Percentiles rank a stretch among this genome's conserved stretches.
Evolutionary conservation across 2,329 filamentous ascomycete species (phyloP).

Genomic region (Alternaria sp.): DNA sequence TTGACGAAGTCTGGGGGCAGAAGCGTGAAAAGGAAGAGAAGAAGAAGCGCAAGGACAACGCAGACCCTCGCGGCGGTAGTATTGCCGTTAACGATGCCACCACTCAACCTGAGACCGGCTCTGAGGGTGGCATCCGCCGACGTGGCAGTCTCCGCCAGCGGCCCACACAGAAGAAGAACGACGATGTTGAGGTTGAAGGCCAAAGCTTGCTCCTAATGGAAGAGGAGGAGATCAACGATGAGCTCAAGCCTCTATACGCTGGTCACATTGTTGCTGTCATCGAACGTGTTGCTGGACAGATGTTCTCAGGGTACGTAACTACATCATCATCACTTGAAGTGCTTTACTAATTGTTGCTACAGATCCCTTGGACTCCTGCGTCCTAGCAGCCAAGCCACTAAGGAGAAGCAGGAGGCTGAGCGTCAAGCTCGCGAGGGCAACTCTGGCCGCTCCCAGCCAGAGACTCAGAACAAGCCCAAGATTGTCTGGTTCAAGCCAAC

Average conservation of each 20-base stretch:
- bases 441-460: constrained; percentile 76
- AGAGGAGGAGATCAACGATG: constrained; percentile 98
- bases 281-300: constrained; percentile 95
- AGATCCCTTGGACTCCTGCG: constrained; percentile 90
- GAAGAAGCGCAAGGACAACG: constrained; percentile 99
- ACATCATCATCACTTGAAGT: background rate
- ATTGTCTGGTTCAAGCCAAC: constrained; percentile 99
- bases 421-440: constrained; percentile 87
- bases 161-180: constrained; percentile 99
- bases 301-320: constrained; percentile 78
- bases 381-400: constrained; percentile 97
- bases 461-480: constrained; percentile 96
- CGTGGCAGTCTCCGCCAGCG: constrained; percentile 95
- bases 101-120: constrained; percentile 65
- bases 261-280: constrained; percentile 97
- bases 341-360: constrained; percentile 17
- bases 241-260: constrained; percentile 96
- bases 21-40: constrained; percentile 99
- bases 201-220: constrained; percentile 96
- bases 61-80: constrained; percentile 83
- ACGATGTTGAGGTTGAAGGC: constrained; percentile 97
- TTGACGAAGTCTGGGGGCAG: constrained; percentile 98
- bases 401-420: constrained; percentile 99
- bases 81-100: constrained; percentile 73
- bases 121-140: constrained; percentile 87